Evolutionary conservation across 192 early-diverging fungal genomes (phyloP).

Genomic region (Rhizophagus clarus): DNA sequence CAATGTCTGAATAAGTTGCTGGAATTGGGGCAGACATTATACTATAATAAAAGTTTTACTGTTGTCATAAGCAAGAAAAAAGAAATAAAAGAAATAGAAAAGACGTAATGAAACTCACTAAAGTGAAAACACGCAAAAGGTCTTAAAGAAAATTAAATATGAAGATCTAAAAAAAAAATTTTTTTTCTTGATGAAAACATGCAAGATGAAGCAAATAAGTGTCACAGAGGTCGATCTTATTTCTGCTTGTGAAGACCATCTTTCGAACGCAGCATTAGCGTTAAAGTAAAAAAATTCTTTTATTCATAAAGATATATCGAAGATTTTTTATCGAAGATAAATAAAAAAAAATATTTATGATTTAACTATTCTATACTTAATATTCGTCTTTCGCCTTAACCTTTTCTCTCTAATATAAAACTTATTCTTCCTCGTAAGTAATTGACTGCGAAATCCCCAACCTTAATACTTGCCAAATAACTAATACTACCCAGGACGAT

Average conservation of each 20-base stretch:
- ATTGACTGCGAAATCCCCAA: background rate
- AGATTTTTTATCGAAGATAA: no score
- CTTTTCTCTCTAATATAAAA: background rate
- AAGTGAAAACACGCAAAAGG: background rate
- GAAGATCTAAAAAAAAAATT: background rate
- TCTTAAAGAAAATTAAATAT: background rate
- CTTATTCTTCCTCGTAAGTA: background rate
- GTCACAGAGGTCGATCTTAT: background rate
- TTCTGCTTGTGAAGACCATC: no score
- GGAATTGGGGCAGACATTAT: slow-evolving; percentile 53
- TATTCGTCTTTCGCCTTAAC: no score
- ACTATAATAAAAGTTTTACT: background rate
- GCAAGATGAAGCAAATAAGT: background rate
- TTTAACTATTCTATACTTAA: no score
- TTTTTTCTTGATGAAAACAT: background rate
- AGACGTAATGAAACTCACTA: background rate
- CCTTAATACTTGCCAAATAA: background rate
- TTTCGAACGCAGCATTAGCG: no score
- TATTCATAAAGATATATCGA: no score
- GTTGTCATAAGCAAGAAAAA: background rate
- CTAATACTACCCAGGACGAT: background rate
- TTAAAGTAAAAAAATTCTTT: no score
- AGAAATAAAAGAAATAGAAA: background rate
- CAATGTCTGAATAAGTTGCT: slow-evolving; percentile 91
- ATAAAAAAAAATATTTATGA: no score